Conservation (phyloP, 345 rosid genomes). For the Melaleuca quinquenervia region DNA sequence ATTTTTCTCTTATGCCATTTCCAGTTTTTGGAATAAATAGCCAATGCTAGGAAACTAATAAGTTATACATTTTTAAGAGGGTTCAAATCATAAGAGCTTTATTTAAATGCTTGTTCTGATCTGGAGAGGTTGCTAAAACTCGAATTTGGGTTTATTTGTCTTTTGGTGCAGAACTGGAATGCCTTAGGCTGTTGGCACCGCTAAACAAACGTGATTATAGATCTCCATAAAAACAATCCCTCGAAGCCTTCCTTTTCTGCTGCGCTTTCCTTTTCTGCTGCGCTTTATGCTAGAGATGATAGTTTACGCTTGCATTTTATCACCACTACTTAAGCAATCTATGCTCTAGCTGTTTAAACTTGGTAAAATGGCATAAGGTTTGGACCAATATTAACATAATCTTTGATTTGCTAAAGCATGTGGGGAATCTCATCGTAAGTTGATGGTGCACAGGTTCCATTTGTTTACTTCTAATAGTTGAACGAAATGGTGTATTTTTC, state of each 20-base stretch:
- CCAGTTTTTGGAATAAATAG: not conserved
- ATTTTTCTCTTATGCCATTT: not conserved
- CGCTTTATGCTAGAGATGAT: not conserved
- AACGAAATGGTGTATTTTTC: not conserved
- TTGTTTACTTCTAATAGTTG: not conserved
- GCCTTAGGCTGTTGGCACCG: not conserved
- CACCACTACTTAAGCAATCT: not conserved
- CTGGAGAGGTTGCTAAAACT: not conserved
- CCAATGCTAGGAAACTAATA: not conserved
- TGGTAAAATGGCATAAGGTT: not conserved
- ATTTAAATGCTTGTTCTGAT: not conserved
- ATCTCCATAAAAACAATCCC: not conserved
- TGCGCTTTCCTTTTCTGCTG: not conserved
- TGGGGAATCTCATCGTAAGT: not conserved
- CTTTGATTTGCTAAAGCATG: not conserved
- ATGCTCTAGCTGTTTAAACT: not conserved
- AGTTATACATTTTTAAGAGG: not conserved
- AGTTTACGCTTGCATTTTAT: not conserved
- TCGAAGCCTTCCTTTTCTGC: not conserved
- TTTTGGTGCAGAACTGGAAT: not conserved
- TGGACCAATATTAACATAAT: not conserved
- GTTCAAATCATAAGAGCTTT: not conserved
- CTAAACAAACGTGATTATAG: not conserved
- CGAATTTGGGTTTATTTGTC: not conserved
- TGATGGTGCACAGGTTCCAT: not conserved